Conservation (phyloP, 352 stramenopile genomes). For the Pythium sukuiense region DNA sequence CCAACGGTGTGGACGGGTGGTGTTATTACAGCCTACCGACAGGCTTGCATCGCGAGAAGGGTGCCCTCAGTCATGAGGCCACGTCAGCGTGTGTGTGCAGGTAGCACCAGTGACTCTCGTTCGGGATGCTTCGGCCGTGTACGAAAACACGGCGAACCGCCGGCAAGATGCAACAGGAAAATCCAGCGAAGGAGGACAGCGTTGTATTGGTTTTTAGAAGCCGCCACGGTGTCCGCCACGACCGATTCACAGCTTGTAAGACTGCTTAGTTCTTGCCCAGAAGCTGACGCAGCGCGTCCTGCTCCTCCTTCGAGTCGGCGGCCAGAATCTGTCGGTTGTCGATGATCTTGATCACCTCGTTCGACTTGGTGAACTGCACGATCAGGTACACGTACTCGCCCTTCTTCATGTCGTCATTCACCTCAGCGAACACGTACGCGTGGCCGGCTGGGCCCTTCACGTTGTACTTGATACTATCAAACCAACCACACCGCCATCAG, state of each 20-base stretch:
- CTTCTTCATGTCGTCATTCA: conserved; percentile 91
- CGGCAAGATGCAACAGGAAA: no score
- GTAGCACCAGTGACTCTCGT: no score
- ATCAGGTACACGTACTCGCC: conserved; percentile 96
- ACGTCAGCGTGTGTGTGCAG: no score
- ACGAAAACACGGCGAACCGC: no score
- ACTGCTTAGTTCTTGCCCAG: conserved; percentile 52
- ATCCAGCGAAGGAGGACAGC: neutral
- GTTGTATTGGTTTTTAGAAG: neutral
- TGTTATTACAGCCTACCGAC: no score
- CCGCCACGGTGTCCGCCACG: neutral
- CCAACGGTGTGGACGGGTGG: no score
- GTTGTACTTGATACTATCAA: conserved; percentile 91
- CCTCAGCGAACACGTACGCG: conserved; percentile 92
- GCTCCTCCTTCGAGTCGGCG: conserved; percentile 72
- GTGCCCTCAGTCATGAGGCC: no score
- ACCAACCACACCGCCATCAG: neutral
- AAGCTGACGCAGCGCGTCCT: conserved; percentile 73
- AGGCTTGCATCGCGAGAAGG: no score
- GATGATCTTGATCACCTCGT: conserved; percentile 88
- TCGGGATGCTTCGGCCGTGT: no score
- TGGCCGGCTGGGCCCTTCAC: conserved; percentile 88
- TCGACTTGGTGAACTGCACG: conserved; percentile 92
- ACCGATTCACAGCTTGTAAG: neutral
- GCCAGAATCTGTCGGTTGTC: conserved; percentile 91